Percentiles rank a stretch among this genome's conserved stretches.
phyloP scores from a whole-genome alignment of 2,329 filamentous ascomycete genomes.

The Pseudopyricularia cyperi region DNA sequence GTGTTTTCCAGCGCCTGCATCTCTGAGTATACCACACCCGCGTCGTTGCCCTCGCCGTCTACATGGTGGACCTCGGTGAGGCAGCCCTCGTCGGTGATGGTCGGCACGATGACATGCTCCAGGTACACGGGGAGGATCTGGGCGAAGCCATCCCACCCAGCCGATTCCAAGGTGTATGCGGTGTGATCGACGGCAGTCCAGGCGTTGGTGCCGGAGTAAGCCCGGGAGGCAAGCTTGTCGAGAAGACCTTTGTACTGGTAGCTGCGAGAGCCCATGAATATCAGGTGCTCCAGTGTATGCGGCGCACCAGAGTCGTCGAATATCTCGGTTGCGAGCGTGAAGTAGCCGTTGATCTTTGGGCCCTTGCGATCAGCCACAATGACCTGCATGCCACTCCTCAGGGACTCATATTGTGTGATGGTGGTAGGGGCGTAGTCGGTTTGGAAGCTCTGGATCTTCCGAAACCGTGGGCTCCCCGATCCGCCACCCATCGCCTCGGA shows the following conservation, averaged over 20 bases:
- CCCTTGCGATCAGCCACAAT: conserved; percentile 85
- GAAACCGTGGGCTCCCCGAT: conserved; percentile 50
- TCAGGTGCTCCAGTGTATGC: conserved; percentile 70
- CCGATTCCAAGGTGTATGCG: conserved; percentile 87
- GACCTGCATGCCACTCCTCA: conserved; percentile 86
- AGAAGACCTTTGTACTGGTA: conserved; percentile 92
- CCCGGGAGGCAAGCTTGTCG: conserved; percentile 84
- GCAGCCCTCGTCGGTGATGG: conserved; percentile 82
- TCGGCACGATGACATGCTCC: conserved; percentile 85
- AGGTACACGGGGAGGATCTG: conserved; percentile 91
- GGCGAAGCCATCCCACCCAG: conserved; percentile 93
- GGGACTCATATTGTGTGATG: conserved; percentile 92
- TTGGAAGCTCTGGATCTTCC: conserved; percentile 71
- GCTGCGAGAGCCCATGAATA: conserved; percentile 84
- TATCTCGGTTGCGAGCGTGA: conserved; percentile 91
- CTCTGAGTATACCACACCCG: conserved; percentile 94
- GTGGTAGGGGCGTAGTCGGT: conserved; percentile 80
- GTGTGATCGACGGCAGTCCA: conserved; percentile 97
- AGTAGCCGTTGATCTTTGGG: conserved; percentile 91
- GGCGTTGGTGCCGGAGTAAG: conserved; percentile 89
- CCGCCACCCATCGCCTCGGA: conserved; percentile 36
- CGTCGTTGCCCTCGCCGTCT: conserved; percentile 86
- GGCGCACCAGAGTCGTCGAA: conserved; percentile 92
- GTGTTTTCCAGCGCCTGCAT: conserved; percentile 94
- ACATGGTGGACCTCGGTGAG: conserved; percentile 95